phyloP scores from a whole-genome alignment of 768 basidiomycete species.

The Kwoniella dendrophila region DNA sequence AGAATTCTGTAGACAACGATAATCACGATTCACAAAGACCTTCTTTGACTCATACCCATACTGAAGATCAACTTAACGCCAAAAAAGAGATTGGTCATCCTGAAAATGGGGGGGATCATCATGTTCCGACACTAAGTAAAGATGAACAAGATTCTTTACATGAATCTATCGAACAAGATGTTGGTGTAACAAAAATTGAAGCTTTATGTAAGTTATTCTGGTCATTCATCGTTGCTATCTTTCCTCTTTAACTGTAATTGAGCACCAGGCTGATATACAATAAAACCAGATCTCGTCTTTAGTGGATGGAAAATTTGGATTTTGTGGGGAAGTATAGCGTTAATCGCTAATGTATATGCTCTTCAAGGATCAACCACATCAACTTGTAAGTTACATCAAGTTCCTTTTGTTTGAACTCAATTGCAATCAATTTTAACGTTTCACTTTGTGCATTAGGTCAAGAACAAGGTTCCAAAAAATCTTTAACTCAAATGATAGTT shows the following conservation, averaged over 20 bases:
- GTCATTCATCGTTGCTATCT: neutral
- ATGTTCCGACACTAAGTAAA: neutral
- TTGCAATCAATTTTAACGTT: conserved; percentile 48
- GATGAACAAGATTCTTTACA: neutral
- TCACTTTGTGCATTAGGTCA: conserved; percentile 31
- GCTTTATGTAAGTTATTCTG: conserved; percentile 40
- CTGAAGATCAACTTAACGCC: neutral
- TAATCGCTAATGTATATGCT: conserved; percentile 40
- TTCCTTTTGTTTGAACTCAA: conserved; percentile 40
- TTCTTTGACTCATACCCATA: neutral
- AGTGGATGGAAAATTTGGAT: conserved; percentile 42
- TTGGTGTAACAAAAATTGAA: conserved; percentile 47
- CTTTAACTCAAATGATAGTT: conserved; percentile 18
- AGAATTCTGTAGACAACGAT: neutral
- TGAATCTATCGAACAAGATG: conserved; percentile 29
- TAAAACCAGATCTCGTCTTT: conserved; percentile 43
- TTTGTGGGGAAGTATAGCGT: conserved; percentile 41
- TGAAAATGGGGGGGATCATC: neutral
- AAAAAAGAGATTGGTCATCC: neutral
- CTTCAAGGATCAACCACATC: conserved; percentile 27
- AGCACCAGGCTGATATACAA: neutral
- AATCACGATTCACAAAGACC: neutral
- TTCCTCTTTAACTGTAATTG: no score
- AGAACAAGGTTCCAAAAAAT: conserved; percentile 5
- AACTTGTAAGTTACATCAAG: conserved; percentile 18